Conservation (phyloP, 768 basidiomycete species). For the Hericium coralloides region DNA sequence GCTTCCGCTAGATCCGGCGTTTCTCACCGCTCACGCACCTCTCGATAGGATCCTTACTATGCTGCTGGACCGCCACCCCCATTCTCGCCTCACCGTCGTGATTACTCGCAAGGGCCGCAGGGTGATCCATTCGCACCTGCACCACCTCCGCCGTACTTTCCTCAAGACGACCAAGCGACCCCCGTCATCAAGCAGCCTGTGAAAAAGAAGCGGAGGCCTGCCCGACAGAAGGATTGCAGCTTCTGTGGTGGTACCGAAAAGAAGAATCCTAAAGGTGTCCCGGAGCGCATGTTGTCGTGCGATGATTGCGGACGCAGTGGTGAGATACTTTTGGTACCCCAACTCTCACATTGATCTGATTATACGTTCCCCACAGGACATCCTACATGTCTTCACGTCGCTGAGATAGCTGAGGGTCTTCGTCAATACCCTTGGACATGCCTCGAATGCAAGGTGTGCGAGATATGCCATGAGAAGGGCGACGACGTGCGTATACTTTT, state of each 20-base stretch:
- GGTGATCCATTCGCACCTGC: constrained; percentile 79
- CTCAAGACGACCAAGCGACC: constrained; percentile 32
- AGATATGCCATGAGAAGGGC: constrained; percentile 76
- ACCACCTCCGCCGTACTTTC: constrained; percentile 41
- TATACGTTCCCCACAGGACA: constrained; percentile 46
- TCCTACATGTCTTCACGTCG: constrained; percentile 72
- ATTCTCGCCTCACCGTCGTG: constrained; percentile 20
- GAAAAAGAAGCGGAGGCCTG: constrained; percentile 37
- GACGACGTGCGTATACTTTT: constrained; percentile 55
- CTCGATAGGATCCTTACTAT: constrained; percentile 5
- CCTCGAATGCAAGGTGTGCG: constrained; percentile 87
- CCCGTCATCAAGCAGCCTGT: constrained; percentile 27
- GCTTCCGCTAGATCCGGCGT: constrained; percentile 1
- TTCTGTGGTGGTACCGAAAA: constrained; percentile 66
- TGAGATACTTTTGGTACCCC: constrained; percentile 24
- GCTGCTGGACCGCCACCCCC: constrained; percentile 11
- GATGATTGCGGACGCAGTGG: constrained; percentile 78
- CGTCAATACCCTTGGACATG: constrained; percentile 79
- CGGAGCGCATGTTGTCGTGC: constrained; percentile 73
- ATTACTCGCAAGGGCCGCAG: constrained; percentile 68
- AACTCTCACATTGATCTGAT: neutral
- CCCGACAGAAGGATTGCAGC: constrained; percentile 61
- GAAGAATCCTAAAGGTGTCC: constrained; percentile 44
- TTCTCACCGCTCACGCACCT: constrained; percentile 6
- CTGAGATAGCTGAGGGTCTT: constrained; percentile 49